Conservation (phyloP, 495 filamentous ascomycete genomes). For the Lasiosphaeris hirsuta region DNA sequence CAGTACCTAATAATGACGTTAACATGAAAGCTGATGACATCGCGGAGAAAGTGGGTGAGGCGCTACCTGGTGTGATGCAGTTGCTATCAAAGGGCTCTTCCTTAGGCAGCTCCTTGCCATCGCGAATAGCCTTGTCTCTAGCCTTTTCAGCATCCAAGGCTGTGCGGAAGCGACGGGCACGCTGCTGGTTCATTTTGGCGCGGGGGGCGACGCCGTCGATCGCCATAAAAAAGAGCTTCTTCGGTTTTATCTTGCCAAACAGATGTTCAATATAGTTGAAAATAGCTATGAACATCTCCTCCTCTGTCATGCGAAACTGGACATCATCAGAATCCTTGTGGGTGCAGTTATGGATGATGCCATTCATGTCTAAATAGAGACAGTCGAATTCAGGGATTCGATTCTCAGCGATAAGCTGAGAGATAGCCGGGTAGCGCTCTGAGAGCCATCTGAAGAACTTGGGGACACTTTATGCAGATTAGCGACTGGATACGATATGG, state of each 20-base stretch:
- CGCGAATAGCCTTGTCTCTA: constrained; percentile 80
- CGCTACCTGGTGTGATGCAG: constrained; percentile 84
- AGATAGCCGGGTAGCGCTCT: constrained; percentile 98
- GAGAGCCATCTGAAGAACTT: constrained; percentile 94
- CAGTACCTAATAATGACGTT: constrained; percentile 49
- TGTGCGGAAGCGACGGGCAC: constrained; percentile 90
- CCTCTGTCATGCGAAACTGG: constrained; percentile 90
- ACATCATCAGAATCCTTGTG: constrained; percentile 91
- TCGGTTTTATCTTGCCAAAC: constrained; percentile 97
- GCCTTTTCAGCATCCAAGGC: constrained; percentile 87
- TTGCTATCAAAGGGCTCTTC: constrained; percentile 98
- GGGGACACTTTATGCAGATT: constrained; percentile 73
- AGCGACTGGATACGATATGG: neutral
- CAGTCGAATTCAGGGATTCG: constrained; percentile 99
- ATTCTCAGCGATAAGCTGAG: constrained; percentile 97
- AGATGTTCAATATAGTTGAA: constrained; percentile 99
- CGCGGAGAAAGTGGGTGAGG: too few species aligned
- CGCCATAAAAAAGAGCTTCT: constrained; percentile 98
- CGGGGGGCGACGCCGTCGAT: constrained; percentile 96
- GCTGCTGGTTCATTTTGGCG: constrained; percentile 99
- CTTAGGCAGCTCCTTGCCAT: constrained; percentile 89
- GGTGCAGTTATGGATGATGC: constrained; percentile 99
- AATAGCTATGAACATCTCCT: constrained; percentile 98
- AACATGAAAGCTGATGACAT: neutral
- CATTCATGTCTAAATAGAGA: constrained; percentile 98